Evolutionary conservation across 495 filamentous ascomycete genomes (phyloP), one percentile per base, ranked within the genome.

Genomic region (Talaromyces nanjingensis): DNA sequence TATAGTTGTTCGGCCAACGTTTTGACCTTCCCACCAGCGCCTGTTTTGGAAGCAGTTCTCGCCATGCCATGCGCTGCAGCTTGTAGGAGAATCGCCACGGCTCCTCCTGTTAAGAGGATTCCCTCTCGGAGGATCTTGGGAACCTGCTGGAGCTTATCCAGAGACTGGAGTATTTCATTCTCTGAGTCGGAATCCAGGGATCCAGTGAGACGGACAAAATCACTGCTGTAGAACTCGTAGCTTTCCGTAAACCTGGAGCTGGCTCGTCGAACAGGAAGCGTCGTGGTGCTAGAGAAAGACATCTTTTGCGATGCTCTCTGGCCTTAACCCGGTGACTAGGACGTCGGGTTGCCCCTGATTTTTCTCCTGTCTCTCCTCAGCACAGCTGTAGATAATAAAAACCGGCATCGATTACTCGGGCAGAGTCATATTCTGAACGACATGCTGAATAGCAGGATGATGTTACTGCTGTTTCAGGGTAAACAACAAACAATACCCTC

Each of bases 101-200:
- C 76, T 0, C 72, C 71, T 6, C 74, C 77, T 0, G 76, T 71
- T 63, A 79, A 75, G 31, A 77, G 63, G 47, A 78, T 75, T 1
- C 77, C 77, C 57, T 79, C 77, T 62, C 71, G 71, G 0, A 79
- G 72, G 31, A 79, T 79, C 24, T 74, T 72, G 18, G 77, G 77
- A 8, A 77, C 69, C 57, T 77, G 72, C 52, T 77, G 70, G 37
- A 76, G 69, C 25, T 72, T 66, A 11, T 77, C 74, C 25, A 78
- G 73, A 54, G 69, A 67, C 16, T 73, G 69, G 2, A 74, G 67
- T 22, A 62, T 54, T 16, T 27, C 60, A 33, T 53, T 59, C 20
- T 59, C 56, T 6, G 56, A 59, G 16, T 59, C 14, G 56, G 56
- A 59, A 59, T 59, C 56, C 4, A 52, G 14, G 20, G 60, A 62